Evolutionary conservation across 148 eudicot genomes (phyloP), one percentile per base, ranked within the genome.

Genomic region (Fagopyrum homotropicum): DNA sequence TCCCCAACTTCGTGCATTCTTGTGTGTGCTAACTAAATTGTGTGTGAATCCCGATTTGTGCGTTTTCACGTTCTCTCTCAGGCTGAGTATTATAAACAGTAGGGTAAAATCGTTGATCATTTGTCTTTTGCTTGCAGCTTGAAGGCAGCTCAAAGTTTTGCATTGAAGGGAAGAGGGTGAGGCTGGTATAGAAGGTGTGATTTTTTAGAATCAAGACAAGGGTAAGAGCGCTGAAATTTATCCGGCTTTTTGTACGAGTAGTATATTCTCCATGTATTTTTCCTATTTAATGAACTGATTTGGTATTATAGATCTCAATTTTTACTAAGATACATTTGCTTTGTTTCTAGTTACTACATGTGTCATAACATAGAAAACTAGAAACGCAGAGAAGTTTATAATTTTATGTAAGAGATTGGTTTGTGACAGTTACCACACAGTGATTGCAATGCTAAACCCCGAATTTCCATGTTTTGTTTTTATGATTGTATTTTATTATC

Each of bases 91-190:
- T 45, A 1, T 70, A n/a, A 4, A 12, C n/a, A 46, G 45, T 45
- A 5, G 73, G 46, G 52, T 71, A 48, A 46, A 46, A 10, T 29
- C n/a, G 5, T 71, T 26, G 52, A 71, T 46, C 47, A 40, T 59
- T 17, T 50, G 57, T 29, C 66, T 83, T 59, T 45, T 64, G 30
- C 72, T 73, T 85, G 82, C 97, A 95, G 99, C 92, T 95, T 69
- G 91, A 87, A 81, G 89, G 88, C 82, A 95, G 93, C 77, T 84
- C 84, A 66, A 95, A 86, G 80, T 95, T 95, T 76, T 75, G 43
- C 14, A 83, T 95, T 3, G 89, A 86, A 60, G 89, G 94, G 61
- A 92, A 88, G 82, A 84, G 83, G 78, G 97, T 92, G 51, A 75
- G 79, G 26, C 86, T 92, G 45, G 78, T 81, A 46, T 73, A 85